Evolutionary conservation across 2,329 filamentous ascomycete species (phyloP).

Genomic region (Colletotrichum musicola): DNA sequence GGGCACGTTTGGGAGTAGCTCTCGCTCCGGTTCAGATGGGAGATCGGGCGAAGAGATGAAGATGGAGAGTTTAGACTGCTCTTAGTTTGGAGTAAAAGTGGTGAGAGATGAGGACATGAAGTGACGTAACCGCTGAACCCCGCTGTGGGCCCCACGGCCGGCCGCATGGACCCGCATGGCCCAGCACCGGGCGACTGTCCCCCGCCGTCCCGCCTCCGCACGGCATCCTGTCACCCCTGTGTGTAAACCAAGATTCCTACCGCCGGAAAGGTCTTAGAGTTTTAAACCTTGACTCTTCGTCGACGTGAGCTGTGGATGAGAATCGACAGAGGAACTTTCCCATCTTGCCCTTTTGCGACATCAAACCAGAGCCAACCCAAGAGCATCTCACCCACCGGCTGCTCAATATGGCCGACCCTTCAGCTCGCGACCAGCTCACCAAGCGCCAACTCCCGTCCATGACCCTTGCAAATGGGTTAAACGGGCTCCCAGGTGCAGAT

Average conservation of each 20-base stretch:
- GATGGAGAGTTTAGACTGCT: too few relatives aligned
- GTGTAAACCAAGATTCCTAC: neutral
- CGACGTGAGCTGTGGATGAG: neutral
- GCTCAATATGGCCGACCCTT: constrained; percentile 20
- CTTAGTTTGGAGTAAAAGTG: too few relatives aligned
- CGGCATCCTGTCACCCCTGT: constrained; percentile 33
- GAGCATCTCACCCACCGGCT: neutral
- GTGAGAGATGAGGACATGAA: too few relatives aligned
- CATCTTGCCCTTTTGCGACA: neutral
- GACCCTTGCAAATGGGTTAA: constrained; percentile 40
- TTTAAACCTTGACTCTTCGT: neutral
- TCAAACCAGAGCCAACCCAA: neutral
- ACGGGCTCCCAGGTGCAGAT: constrained; percentile 29
- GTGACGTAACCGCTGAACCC: constrained; percentile 13
- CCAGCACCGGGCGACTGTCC: constrained; percentile 34
- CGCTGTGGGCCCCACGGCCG: constrained; percentile 26
- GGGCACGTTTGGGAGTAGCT: too few relatives aligned
- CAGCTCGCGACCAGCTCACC: constrained; percentile 39
- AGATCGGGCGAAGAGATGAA: too few relatives aligned
- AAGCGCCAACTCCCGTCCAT: constrained; percentile 45
- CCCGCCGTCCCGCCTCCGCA: constrained; percentile 14
- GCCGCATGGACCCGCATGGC: constrained; percentile 24
- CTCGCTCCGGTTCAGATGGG: too few relatives aligned
- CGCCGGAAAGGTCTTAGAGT: neutral
- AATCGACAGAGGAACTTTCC: neutral